A percentile compares a stretch with the other conserved stretches of the same genome.
These are phyloP conservation scores for Hyphodiscus sp. DNA, from an alignment of 2,329 filamentous ascomycete species.

Conservation along the genomic window DNA sequence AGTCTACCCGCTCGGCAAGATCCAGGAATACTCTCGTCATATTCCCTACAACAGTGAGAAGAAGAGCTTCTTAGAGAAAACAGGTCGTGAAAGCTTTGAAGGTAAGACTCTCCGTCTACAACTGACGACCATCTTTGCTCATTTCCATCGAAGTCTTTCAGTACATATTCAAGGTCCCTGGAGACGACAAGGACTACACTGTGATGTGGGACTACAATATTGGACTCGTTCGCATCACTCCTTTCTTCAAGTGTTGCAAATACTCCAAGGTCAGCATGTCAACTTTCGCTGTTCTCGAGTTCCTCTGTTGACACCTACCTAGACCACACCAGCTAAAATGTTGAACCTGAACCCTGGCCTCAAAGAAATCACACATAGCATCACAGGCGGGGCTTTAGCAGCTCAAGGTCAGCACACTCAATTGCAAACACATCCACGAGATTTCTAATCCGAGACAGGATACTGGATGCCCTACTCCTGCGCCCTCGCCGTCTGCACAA, in stretches of 20 bases:
- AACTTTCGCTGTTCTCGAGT: background rate
- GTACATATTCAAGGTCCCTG: conserved; percentile 71
- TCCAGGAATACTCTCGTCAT: conserved; percentile 58
- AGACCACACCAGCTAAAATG: conserved; percentile 88
- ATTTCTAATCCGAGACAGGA: conserved; percentile 44
- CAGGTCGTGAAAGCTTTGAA: conserved; percentile 81
- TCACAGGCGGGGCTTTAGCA: conserved; percentile 83
- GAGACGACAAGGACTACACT: conserved; percentile 58
- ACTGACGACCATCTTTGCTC: conserved; percentile 11
- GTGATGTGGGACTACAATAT: conserved; percentile 98
- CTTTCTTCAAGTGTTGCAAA: conserved; percentile 86
- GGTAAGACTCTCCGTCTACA: conserved; percentile 44
- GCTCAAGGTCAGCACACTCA: conserved; percentile 67
- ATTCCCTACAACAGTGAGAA: conserved; percentile 96
- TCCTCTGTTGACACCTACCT: conserved; percentile 17
- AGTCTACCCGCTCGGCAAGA: conserved; percentile 59
- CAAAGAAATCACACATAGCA: conserved; percentile 84
- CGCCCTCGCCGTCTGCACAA: conserved; percentile 79
- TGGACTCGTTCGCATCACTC: conserved; percentile 87
- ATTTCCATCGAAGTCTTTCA: conserved; percentile 59
- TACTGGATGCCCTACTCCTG: conserved; percentile 96
- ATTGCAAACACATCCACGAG: background rate
- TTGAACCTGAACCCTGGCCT: conserved; percentile 72
- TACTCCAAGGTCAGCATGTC: conserved; percentile 68
- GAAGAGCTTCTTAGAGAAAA: conserved; percentile 81